These are phyloP conservation scores for Boletus subparvulus DNA, from an alignment of 768 basidiomycete genomes.

Conservation along the genomic window DNA sequence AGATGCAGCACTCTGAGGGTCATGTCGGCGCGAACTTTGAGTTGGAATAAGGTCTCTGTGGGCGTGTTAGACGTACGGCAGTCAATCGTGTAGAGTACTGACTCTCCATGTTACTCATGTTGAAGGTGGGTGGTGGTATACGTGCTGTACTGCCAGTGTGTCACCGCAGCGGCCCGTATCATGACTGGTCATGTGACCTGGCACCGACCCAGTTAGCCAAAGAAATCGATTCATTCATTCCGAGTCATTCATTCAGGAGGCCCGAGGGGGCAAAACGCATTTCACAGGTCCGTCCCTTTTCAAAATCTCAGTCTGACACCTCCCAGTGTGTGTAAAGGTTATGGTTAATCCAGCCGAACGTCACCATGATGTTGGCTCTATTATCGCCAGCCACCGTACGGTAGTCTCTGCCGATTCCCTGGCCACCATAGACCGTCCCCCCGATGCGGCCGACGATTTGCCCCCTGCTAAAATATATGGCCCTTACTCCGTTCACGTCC, in stretches of 20 bases:
- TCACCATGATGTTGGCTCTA: conserved; percentile 32
- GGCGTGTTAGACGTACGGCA: conserved; percentile 1
- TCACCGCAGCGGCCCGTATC: background rate
- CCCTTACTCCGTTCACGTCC: conserved; percentile 61
- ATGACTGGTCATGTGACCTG: conserved; percentile 12
- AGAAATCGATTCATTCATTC: too few relatives aligned
- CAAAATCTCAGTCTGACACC: background rate
- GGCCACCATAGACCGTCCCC: conserved; percentile 43
- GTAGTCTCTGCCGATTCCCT: conserved; percentile 39
- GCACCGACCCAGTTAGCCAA: background rate
- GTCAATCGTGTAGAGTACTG: conserved; percentile 33
- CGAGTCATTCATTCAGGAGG: background rate
- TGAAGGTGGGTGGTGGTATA: conserved; percentile 1
- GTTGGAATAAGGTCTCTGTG: conserved; percentile 95
- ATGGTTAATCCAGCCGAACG: conserved; percentile 3
- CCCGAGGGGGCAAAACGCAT: background rate
- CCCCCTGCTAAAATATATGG: conserved; percentile 39
- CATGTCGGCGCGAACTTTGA: conserved; percentile 64
- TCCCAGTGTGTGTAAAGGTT: conserved; percentile 3
- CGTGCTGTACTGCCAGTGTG: background rate
- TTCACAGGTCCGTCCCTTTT: background rate
- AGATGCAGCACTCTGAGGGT: conserved; percentile 12
- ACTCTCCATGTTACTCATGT: conserved; percentile 90
- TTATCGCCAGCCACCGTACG: conserved; percentile 36
- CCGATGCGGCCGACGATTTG: conserved; percentile 32